These are phyloP conservation scores for Chaetomidium leptoderma DNA, from an alignment of 495 filamentous ascomycete species.

Conservation along the genomic window DNA sequence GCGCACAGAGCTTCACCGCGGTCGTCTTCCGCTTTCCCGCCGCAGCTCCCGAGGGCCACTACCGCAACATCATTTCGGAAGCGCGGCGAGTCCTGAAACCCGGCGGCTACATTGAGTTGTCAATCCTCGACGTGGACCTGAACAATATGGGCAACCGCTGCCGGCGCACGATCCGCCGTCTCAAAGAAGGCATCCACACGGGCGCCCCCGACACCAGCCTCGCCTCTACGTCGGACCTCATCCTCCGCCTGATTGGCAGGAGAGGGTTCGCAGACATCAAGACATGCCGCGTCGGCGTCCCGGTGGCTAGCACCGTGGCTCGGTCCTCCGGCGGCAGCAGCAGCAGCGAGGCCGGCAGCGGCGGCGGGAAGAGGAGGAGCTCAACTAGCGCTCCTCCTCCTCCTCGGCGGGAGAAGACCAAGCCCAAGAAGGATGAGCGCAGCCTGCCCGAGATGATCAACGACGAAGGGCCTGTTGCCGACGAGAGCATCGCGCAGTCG, in stretches of 20 bases:
- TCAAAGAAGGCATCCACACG: slow-evolving; percentile 72
- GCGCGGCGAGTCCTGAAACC: slow-evolving; percentile 86
- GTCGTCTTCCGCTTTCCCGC: slow-evolving; percentile 87
- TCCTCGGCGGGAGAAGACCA: slow-evolving; percentile 10
- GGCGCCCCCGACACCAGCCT: slow-evolving; percentile 57
- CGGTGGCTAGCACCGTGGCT: slow-evolving; percentile 68
- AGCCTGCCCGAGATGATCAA: slow-evolving; percentile 68
- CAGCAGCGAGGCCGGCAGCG: slow-evolving; percentile 16
- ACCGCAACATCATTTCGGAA: slow-evolving; percentile 77
- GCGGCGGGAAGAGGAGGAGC: slow-evolving; percentile 6
- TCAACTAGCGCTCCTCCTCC: background rate
- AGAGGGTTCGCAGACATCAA: slow-evolving; percentile 82
- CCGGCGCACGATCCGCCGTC: slow-evolving; percentile 65
- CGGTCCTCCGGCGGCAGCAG: slow-evolving; percentile 25
- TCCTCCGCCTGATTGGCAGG: slow-evolving; percentile 69
- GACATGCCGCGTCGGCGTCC: slow-evolving; percentile 83
- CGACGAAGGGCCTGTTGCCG: slow-evolving; percentile 56
- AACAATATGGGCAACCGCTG: slow-evolving; percentile 79
- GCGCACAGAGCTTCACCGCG: slow-evolving; percentile 74
- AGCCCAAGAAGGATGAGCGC: slow-evolving; percentile 45
- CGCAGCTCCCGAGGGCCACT: slow-evolving; percentile 66
- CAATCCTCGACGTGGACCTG: slow-evolving; percentile 78
- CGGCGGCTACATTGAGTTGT: slow-evolving; percentile 84
- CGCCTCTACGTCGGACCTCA: slow-evolving; percentile 70
- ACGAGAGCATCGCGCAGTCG: slow-evolving; percentile 84